Percentiles rank a stretch among this genome's conserved stretches.
Evolutionary conservation across 106 monocot genomes (phyloP).

Genomic region (Dioscorea alata): DNA sequence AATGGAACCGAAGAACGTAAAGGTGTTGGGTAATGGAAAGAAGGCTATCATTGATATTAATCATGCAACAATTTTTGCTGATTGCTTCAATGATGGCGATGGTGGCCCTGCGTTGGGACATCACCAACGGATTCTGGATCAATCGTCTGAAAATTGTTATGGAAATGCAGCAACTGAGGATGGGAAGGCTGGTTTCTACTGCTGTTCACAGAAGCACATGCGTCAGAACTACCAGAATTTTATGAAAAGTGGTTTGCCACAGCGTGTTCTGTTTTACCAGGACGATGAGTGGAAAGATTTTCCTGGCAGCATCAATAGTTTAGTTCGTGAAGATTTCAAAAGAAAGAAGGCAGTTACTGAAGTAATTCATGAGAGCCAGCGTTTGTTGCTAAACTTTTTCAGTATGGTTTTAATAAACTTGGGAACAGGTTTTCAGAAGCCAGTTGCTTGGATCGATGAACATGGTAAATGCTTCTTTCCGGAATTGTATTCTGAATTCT

Average conservation of each 20-base stretch:
- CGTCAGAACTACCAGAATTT: conserved; percentile 56
- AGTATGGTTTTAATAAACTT: conserved; percentile 62
- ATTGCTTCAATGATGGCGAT: conserved; percentile 5
- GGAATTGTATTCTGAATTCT: conserved; percentile 20
- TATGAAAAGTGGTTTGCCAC: conserved; percentile 53
- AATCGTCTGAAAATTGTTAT: neutral
- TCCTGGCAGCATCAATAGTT: conserved; percentile 21
- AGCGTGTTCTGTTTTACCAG: conserved; percentile 44
- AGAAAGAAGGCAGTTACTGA: conserved; percentile 54
- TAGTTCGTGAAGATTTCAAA: conserved; percentile 40
- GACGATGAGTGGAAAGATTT: conserved; percentile 66
- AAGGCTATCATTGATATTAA: conserved; percentile 20
- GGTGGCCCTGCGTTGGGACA: neutral
- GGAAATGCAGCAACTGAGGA: neutral
- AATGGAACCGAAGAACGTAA: conserved; percentile 50
- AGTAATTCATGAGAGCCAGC: conserved; percentile 23
- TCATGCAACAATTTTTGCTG: conserved; percentile 9
- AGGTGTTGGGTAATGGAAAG: conserved; percentile 45
- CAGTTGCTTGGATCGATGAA: conserved; percentile 50
- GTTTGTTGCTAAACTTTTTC: conserved; percentile 68
- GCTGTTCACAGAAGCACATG: conserved; percentile 12
- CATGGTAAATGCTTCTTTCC: conserved; percentile 37
- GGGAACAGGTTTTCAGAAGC: conserved; percentile 35
- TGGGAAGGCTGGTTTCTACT: conserved; percentile 1
- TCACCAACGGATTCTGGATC: neutral